A percentile compares a stretch with the other conserved stretches of the same genome.
These are phyloP conservation scores for Aspergillus brasiliensis DNA, from an alignment of 2,329 filamentous ascomycete genomes.

Conservation along the genomic window DNA sequence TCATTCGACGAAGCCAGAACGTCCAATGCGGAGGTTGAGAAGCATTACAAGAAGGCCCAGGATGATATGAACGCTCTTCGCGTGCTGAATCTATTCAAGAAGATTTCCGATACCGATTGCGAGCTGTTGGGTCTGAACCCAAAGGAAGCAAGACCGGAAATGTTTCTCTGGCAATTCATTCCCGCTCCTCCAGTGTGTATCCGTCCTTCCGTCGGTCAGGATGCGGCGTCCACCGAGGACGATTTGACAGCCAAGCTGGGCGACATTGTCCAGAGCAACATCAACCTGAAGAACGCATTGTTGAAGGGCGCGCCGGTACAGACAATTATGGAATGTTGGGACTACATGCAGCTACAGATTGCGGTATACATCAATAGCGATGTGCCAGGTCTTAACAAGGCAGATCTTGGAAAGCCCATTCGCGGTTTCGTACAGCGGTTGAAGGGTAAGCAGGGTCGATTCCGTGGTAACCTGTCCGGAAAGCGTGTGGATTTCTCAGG, in stretches of 20 bases:
- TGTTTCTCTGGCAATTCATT: constrained; percentile 96
- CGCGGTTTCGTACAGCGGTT: constrained; percentile 92
- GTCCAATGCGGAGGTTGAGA: constrained; percentile 79
- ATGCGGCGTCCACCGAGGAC: constrained; percentile 91
- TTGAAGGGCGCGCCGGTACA: constrained; percentile 80
- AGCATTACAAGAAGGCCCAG: constrained; percentile 86
- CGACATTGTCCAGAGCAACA: constrained; percentile 91
- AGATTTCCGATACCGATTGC: constrained; percentile 81
- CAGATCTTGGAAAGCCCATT: constrained; percentile 82
- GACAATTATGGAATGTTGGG: constrained; percentile 97
- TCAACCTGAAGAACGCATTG: constrained; percentile 79
- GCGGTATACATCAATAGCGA: constrained; percentile 99
- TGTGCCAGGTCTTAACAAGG: constrained; percentile 86
- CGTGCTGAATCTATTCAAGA: constrained; percentile 88
- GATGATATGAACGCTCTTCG: constrained; percentile 91
- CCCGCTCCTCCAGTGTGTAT: constrained; percentile 94
- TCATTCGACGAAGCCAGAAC: constrained; percentile 81
- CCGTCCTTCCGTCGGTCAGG: constrained; percentile 88
- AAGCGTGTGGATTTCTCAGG: constrained; percentile 99
- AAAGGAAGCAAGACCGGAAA: constrained; percentile 83
- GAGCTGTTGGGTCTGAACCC: constrained; percentile 89
- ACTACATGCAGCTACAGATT: constrained; percentile 91
- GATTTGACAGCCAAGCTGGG: constrained; percentile 96
- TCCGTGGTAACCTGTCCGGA: constrained; percentile 93
- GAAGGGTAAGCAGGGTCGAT: constrained; percentile 96